phyloP scores from a whole-genome alignment of 768 basidiomycete species.

The Tricholoma matsutake region DNA sequence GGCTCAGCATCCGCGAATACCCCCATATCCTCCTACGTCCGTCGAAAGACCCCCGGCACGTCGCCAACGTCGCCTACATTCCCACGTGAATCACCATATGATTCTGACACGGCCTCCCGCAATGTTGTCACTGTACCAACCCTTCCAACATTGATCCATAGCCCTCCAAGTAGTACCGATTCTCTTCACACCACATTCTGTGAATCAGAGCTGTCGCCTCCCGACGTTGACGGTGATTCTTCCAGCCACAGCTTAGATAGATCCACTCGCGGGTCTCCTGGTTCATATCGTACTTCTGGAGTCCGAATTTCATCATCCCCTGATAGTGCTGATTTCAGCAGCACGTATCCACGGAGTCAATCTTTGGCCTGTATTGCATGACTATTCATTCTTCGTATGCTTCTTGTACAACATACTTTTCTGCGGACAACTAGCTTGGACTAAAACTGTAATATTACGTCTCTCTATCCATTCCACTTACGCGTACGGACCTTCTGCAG shows the following conservation, averaged over 20 bases:
- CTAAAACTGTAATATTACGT: constrained; percentile 19
- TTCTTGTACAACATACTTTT: constrained; percentile 10
- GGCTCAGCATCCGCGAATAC: constrained; percentile 55
- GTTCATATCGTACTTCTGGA: constrained; percentile 33
- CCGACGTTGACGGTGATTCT: constrained; percentile 13
- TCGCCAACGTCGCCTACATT: constrained; percentile 71
- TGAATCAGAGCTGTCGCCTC: constrained; percentile 27
- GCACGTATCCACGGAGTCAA: constrained; percentile 28
- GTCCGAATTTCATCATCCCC: constrained; percentile 44
- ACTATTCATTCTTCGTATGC: constrained; percentile 1
- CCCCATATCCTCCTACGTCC: constrained; percentile 78
- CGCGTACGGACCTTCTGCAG: neutral
- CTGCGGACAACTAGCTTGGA: constrained; percentile 10
- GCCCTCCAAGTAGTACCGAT: constrained; percentile 40
- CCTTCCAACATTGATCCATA: constrained; percentile 53
- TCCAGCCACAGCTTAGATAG: constrained; percentile 24
- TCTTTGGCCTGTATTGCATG: constrained; percentile 27
- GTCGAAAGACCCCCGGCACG: constrained; percentile 72
- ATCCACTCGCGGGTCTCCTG: constrained; percentile 22
- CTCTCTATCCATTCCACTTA: neutral
- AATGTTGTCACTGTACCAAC: constrained; percentile 63
- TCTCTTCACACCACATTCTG: constrained; percentile 41
- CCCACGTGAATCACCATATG: constrained; percentile 40
- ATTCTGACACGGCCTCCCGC: constrained; percentile 35
- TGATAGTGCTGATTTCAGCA: constrained; percentile 28